These are phyloP conservation scores for Euryodendron excelsum DNA, from an alignment of 148 eudicot genomes.

Conservation along the genomic window DNA sequence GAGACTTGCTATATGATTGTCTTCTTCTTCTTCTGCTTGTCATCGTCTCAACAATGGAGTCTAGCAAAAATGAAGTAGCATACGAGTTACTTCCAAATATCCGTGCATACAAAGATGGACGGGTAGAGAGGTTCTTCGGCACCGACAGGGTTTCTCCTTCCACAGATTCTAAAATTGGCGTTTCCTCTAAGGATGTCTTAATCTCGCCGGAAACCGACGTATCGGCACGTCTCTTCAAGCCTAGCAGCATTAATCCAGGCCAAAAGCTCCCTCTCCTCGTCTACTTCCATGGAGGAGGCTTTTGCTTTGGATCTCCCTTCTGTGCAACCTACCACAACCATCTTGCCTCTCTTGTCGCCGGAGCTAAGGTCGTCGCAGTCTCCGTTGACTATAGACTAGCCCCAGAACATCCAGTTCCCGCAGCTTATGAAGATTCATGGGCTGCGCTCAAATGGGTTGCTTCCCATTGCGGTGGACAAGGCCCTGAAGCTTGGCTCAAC, in stretches of 20 bases:
- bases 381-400: conserved; percentile 14
- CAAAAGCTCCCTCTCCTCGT: background rate
- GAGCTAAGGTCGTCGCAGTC: conserved; percentile 1
- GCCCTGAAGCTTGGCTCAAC: conserved; percentile 8
- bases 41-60: background rate
- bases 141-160: conserved; percentile 5
- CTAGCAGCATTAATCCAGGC: background rate
- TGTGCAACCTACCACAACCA: conserved; percentile 22
- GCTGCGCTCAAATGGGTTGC: background rate
- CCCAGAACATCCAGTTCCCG: conserved; percentile 9
- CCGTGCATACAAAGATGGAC: conserved; percentile 16
- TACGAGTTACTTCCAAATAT: conserved; percentile 18
- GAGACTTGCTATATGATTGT: no score
- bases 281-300: conserved; percentile 18
- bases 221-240: conserved; percentile 20
- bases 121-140: conserved; percentile 16
- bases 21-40: background rate
- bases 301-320: conserved; percentile 8
- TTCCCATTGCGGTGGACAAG: background rate
- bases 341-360: conserved; percentile 14
- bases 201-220: conserved; percentile 9
- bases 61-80: background rate
- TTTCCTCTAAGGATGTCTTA: conserved; percentile 17
- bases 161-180: conserved; percentile 1
- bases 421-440: conserved; percentile 3